Percentiles rank a stretch among this genome's conserved stretches.
Conservation (phyloP, 805 yeast species). For the Diddensiella santjacobensis region DNA sequence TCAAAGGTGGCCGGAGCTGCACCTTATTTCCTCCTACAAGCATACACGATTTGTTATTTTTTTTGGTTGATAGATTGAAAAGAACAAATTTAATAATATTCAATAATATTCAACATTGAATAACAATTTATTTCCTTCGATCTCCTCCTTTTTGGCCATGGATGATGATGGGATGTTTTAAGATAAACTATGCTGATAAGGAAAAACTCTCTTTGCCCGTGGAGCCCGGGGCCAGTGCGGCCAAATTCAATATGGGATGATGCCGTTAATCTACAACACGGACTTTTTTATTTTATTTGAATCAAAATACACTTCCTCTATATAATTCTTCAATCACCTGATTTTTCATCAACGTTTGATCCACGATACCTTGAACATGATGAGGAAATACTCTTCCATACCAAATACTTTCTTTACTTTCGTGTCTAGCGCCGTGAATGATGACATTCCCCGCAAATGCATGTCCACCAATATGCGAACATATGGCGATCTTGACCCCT, state of each 20-base stretch:
- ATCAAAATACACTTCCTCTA: not conserved
- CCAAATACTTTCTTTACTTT: slow-evolving; percentile 51
- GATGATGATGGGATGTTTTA: too few relatives aligned
- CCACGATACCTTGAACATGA: slow-evolving; percentile 61
- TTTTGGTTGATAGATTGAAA: too few relatives aligned
- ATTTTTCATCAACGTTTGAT: slow-evolving; percentile 48
- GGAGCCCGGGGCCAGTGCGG: slow-evolving; percentile 1
- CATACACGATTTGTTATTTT: too few relatives aligned
- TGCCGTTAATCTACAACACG: too few relatives aligned
- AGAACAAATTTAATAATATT: too few relatives aligned
- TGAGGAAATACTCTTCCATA: slow-evolving; percentile 70
- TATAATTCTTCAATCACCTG: slow-evolving; percentile 49
- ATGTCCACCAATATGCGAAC: slow-evolving; percentile 85
- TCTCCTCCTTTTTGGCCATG: too few relatives aligned
- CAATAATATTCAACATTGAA: too few relatives aligned
- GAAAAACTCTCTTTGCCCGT: too few relatives aligned
- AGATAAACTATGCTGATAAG: too few relatives aligned
- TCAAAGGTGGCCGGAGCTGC: slow-evolving; percentile 3
- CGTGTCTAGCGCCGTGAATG: slow-evolving; percentile 36
- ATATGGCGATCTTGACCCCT: slow-evolving; percentile 46
- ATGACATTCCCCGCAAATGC: slow-evolving; percentile 80
- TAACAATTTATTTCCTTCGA: too few relatives aligned
- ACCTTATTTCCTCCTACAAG: slow-evolving; percentile 1
- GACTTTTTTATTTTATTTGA: not conserved
- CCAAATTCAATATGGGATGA: too few relatives aligned